Evolutionary conservation across 2,329 filamentous ascomycete species (phyloP), one percentile per base, ranked within the genome.

Genomic region (Beauveria australis): DNA sequence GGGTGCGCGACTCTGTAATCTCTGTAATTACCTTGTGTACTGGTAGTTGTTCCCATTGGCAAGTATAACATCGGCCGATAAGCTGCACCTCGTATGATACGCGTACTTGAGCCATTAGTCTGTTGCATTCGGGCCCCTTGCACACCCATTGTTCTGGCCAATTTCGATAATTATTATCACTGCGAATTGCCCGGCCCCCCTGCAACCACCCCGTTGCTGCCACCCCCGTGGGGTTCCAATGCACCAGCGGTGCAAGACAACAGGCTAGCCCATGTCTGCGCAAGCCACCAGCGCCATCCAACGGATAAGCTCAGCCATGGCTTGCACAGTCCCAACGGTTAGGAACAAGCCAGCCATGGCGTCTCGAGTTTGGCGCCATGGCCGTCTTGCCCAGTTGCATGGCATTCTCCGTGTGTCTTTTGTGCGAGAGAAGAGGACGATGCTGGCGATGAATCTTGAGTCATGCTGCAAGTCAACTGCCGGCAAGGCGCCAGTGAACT

Each of bases 231-330:
- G 57, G 57, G 57, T 53, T 59, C 40, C 28, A 46, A 41, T 44
- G 58, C 58, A 30, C 49, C 43, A 59, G 48, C 48, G 48, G 40
- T 47, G 57, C 47, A 48, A 43, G 37, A 60, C 49, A 47, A 33
- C 30, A 28, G 12, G 48, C 41, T 59, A 51, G 48, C 30, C 30
- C 49, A 59, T 54, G 33, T 59, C 48, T 53, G 30, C 37, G 43
- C 55, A 62, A 53, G 60, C 60, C 60, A 62, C 60, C 53, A 56
- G 40, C 53, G 52, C 44, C 52, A 60, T 49, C 59, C 41, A 41
- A 47, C 60, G 60, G 55, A 59, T 62, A 62, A 62, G 60, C 60
- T 59, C 55, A 59, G 55, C 60, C 60, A 62, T 59, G 60, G 54
- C 60, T 55, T 58, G 53, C 41, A 40, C 43, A 30, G 54, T 49